These are phyloP conservation scores for Ilyonectria destructans DNA, from an alignment of 2,329 filamentous ascomycete genomes.

Conservation along the genomic window DNA sequence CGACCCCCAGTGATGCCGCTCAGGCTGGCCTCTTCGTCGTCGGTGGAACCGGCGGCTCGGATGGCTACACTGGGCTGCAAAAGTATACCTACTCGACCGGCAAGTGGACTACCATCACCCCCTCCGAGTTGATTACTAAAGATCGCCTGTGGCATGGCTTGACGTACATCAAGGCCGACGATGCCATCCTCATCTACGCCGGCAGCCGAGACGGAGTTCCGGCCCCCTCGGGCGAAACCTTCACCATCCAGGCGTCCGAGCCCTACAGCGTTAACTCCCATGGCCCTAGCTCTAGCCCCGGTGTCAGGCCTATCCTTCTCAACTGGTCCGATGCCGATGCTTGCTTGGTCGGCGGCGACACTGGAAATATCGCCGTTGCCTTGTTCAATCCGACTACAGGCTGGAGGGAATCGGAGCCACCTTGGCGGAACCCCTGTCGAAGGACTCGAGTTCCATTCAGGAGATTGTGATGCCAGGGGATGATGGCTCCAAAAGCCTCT, in stretches of 20 bases:
- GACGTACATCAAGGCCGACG: conserved; percentile 77
- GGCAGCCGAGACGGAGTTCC: conserved; percentile 76
- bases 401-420: conserved; percentile 66
- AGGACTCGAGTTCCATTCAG: conserved; percentile 71
- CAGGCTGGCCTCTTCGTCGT: conserved; percentile 79
- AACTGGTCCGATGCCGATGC: conserved; percentile 81
- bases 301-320: conserved; percentile 80
- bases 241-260: conserved; percentile 76
- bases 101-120: conserved; percentile 67
- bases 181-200: conserved; percentile 85
- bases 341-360: conserved; percentile 81
- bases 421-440: conserved; percentile 73
- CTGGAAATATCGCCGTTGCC: conserved; percentile 68
- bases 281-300: conserved; percentile 73
- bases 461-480: conserved; percentile 78
- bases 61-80: conserved; percentile 83
- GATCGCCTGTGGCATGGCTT: conserved; percentile 67
- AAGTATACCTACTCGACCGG: conserved; percentile 71
- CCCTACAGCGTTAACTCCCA: conserved; percentile 77
- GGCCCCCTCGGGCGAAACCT: conserved; percentile 80
- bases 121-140: conserved; percentile 69
- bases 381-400: background rate
- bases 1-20: conserved; percentile 71
- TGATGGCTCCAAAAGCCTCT: conserved; percentile 60
- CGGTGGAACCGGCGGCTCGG: conserved; percentile 48